Conservation (phyloP, 202 grass and related monocot genomes). For the Schoenoplectus tabernaemontani region DNA sequence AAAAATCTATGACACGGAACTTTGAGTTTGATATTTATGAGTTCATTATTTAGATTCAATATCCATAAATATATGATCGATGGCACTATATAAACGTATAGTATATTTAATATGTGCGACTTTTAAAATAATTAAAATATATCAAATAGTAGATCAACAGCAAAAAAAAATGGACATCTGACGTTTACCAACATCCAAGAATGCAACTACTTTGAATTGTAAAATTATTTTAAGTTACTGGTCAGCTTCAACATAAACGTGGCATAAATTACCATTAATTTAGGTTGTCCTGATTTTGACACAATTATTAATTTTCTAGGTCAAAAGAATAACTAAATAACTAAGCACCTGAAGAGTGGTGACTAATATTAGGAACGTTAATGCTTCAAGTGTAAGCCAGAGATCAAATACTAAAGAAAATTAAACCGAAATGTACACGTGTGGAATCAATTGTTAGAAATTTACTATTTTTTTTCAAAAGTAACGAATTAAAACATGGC, state of each 20-base stretch:
- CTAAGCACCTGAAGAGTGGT: not conserved
- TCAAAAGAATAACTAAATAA: not conserved
- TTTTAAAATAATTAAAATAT: no score
- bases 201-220: not conserved
- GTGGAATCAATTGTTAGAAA: not conserved
- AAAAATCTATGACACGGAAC: no score
- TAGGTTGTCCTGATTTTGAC: conserved; percentile 1
- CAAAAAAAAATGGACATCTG: not conserved
- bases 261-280: not conserved
- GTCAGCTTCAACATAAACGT: not conserved
- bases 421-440: not conserved
- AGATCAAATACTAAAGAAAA: not conserved
- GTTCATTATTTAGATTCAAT: no score
- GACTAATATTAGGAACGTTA: not conserved
- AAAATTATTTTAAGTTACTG: not conserved
- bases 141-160: no score
- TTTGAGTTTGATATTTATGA: no score
- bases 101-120: no score
- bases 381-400: not conserved
- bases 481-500: not conserved
- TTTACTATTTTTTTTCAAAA: not conserved
- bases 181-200: not conserved
- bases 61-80: no score
- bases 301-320: not conserved
- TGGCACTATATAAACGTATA: no score